These are phyloP conservation scores for Erysimum cheiranthoides DNA, from an alignment of 345 rosid genomes.

Conservation along the genomic window DNA sequence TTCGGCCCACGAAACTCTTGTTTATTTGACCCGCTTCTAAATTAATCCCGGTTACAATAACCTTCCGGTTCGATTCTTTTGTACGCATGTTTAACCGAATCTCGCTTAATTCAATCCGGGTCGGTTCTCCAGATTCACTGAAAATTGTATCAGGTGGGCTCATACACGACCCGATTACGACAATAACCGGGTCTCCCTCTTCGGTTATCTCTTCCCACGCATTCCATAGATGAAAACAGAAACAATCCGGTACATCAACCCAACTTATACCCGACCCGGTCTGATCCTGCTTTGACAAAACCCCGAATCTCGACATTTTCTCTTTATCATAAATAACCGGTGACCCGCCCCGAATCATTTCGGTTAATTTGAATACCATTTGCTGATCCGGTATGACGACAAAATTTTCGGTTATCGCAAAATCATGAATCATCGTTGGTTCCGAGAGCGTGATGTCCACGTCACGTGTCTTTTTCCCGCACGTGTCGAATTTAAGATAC, in stretches of 20 bases:
- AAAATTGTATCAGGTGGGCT: slow-evolving; percentile 72
- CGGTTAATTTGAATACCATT: slow-evolving; percentile 71
- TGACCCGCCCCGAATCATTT: slow-evolving; percentile 78
- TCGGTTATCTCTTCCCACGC: slow-evolving; percentile 71
- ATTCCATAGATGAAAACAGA: slow-evolving; percentile 80
- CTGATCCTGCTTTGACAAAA: slow-evolving; percentile 51
- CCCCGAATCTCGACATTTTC: slow-evolving; percentile 62
- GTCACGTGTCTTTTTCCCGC: slow-evolving; percentile 60
- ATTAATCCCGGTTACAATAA: slow-evolving; percentile 53
- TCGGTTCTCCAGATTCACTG: slow-evolving; percentile 48
- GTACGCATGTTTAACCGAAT: slow-evolving; percentile 64
- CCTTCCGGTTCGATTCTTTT: slow-evolving; percentile 50
- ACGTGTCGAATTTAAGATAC: slow-evolving; percentile 57
- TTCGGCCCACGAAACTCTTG: slow-evolving; percentile 48
- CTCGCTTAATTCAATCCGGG: slow-evolving; percentile 55
- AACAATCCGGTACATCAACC: slow-evolving; percentile 63
- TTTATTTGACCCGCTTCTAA: slow-evolving; percentile 74
- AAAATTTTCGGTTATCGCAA: slow-evolving; percentile 61
- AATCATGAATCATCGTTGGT: slow-evolving; percentile 80
- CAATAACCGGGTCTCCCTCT: slow-evolving; percentile 49
- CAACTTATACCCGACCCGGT: slow-evolving; percentile 56
- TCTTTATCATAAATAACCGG: slow-evolving; percentile 59
- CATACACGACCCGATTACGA: slow-evolving; percentile 76
- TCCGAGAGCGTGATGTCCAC: slow-evolving; percentile 52
- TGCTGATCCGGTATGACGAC: slow-evolving; percentile 77